Conservation (phyloP, 2,329 filamentous ascomycete species). For the Aspergillus neotritici region DNA sequence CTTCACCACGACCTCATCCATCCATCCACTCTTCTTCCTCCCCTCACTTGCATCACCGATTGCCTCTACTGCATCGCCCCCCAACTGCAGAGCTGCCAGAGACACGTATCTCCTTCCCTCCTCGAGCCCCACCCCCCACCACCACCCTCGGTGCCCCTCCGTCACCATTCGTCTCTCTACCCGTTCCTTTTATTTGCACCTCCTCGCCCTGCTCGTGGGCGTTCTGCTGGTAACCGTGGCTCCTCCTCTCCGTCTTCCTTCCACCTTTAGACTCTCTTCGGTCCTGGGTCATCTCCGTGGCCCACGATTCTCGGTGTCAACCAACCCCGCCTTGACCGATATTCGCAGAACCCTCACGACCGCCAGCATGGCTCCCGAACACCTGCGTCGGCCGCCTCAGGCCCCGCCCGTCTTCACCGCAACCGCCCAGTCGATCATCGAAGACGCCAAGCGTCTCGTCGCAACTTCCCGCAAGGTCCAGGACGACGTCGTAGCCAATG, state of each 20-base stretch:
- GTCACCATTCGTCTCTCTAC: constrained; percentile 11
- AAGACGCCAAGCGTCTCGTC: constrained; percentile 45
- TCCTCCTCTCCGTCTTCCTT: constrained; percentile 38
- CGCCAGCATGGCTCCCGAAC: constrained; percentile 42
- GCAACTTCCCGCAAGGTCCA: constrained; percentile 39
- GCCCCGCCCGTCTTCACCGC: constrained; percentile 45
- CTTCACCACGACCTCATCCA: too few relatives aligned
- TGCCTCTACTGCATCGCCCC: too few relatives aligned
- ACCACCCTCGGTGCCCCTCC: constrained; percentile 1
- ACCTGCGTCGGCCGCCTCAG: constrained; percentile 43
- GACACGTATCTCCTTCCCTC: neutral
- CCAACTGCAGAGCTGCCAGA: too few relatives aligned
- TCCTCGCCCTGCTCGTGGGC: constrained; percentile 31
- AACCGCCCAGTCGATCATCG: constrained; percentile 42
- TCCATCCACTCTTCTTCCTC: too few relatives aligned
- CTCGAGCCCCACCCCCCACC: constrained; percentile 4
- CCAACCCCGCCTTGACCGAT: constrained; percentile 15
- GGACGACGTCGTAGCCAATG: constrained; percentile 41
- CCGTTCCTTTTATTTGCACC: constrained; percentile 21
- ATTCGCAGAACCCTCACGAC: constrained; percentile 36
- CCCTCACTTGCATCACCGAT: too few relatives aligned
- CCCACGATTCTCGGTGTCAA: constrained; percentile 17
- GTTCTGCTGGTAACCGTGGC: constrained; percentile 43
- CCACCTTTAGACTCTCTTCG: constrained; percentile 35
- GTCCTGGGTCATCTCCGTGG: constrained; percentile 39